Conservation (phyloP, 1,284 basidiomycete genomes). For the Heliocybe sulcata region DNA sequence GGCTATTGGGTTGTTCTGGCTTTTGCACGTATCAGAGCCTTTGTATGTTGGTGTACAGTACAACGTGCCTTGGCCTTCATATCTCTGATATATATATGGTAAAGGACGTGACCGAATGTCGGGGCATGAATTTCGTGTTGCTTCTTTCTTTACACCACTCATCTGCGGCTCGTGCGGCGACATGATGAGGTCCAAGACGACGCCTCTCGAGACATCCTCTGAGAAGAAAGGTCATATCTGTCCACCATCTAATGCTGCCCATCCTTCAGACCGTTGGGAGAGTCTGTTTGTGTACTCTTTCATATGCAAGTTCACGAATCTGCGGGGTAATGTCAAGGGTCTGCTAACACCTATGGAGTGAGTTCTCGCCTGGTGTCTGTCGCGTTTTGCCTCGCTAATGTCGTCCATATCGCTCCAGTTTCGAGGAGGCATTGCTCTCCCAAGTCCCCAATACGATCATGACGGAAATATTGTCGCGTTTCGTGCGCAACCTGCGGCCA, state of each 20-base stretch:
- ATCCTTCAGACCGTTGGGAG: constrained; percentile 78
- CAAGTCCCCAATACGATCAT: constrained; percentile 64
- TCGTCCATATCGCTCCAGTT: constrained; percentile 33
- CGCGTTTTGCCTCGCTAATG: constrained; percentile 4
- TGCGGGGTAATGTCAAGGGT: constrained; percentile 67
- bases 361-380: constrained; percentile 21
- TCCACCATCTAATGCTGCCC: constrained; percentile 62
- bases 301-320: constrained; percentile 70
- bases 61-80: background rate
- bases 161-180: constrained; percentile 1
- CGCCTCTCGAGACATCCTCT: constrained; percentile 12
- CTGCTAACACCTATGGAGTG: constrained; percentile 75
- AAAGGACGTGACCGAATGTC: constrained; percentile 3
- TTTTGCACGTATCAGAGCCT: background rate
- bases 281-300: constrained; percentile 78
- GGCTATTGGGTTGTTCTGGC: background rate
- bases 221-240: constrained; percentile 65
- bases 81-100: background rate
- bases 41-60: background rate
- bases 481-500: constrained; percentile 72
- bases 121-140: constrained; percentile 3
- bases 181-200: constrained; percentile 18
- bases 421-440: constrained; percentile 69
- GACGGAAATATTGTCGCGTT: constrained; percentile 60
- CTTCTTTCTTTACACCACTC: constrained; percentile 2